Percentiles rank a stretch among this genome's conserved stretches.
Evolutionary conservation across 257 asterid genomes (phyloP).

Genomic region (Plectranthus barbatus): DNA sequence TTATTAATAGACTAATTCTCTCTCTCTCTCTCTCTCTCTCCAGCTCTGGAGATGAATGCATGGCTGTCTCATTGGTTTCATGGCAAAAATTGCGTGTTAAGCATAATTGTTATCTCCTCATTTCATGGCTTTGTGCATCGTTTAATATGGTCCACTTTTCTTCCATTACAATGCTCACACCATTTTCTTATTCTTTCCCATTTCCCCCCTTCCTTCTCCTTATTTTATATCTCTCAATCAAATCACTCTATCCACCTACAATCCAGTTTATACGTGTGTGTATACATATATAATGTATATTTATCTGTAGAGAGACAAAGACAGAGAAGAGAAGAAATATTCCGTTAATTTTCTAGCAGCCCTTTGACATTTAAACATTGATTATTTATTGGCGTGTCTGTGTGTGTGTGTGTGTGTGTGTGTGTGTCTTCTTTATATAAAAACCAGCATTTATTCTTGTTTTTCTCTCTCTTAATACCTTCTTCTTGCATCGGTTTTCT

Average conservation of each 20-base stretch:
- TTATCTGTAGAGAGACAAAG: not conserved
- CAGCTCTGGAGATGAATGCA: conserved; percentile 2
- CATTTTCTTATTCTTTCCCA: conserved; percentile 6
- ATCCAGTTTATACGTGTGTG: not conserved
- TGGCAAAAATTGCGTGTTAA: conserved; percentile 23
- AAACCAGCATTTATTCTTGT: not conserved
- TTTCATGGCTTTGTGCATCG: conserved; percentile 34
- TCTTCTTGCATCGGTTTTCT: not conserved
- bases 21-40: conserved; percentile 1
- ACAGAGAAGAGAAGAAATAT: not conserved
- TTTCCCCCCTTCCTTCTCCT: not conserved
- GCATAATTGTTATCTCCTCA: conserved; percentile 12
- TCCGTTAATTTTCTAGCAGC: conserved; percentile 11
- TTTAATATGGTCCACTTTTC: conserved; percentile 52
- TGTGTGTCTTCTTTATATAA: conserved; percentile 4
- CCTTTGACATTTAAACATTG: conserved; percentile 25
- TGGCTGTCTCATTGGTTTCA: conserved; percentile 7
- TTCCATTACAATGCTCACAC: conserved; percentile 29
- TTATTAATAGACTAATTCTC: not conserved
- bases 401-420: not conserved
- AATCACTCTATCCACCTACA: not conserved
- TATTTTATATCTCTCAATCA: not conserved
- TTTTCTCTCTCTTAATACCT: too few relatives aligned
- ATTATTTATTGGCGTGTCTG: conserved; percentile 1
- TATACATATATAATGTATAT: not conserved